Evolutionary conservation across 2,329 filamentous ascomycete species (phyloP).

Genomic region (Phialophora macrospora): DNA sequence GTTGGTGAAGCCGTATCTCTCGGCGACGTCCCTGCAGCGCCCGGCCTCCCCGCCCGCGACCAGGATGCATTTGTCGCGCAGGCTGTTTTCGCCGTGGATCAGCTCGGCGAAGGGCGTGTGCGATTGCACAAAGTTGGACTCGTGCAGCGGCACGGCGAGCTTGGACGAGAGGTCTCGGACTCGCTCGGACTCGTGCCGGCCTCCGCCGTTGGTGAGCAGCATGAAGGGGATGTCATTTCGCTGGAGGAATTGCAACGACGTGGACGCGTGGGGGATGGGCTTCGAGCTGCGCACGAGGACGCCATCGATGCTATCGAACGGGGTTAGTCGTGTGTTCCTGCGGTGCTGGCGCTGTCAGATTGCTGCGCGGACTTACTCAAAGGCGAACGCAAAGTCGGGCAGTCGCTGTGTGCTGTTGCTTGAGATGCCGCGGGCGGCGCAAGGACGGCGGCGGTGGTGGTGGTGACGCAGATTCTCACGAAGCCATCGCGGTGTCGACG

Average conservation of each 20-base stretch:
- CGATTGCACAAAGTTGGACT: conserved; percentile 79
- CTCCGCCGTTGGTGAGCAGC: conserved; percentile 92
- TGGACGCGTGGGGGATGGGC: conserved; percentile 76
- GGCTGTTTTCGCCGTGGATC: conserved; percentile 60
- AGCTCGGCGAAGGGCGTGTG: conserved; percentile 87
- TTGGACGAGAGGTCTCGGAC: conserved; percentile 71
- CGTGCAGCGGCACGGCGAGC: conserved; percentile 66
- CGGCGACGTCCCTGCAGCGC: conserved; percentile 73
- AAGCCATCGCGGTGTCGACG: neutral
- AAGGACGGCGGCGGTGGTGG: too few species aligned
- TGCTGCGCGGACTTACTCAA: conserved; percentile 32
- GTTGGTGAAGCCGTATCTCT: conserved; percentile 76
- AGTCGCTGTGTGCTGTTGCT: conserved; percentile 9
- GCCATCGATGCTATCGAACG: conserved; percentile 74
- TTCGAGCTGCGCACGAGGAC: conserved; percentile 85
- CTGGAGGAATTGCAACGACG: conserved; percentile 75
- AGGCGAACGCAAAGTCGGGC: conserved; percentile 39
- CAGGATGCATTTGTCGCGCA: conserved; percentile 69
- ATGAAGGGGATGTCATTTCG: conserved; percentile 83
- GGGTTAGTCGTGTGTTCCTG: conserved; percentile 17
- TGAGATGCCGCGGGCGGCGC: conserved; percentile 16
- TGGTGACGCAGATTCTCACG: too few species aligned
- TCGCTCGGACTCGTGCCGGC: conserved; percentile 76
- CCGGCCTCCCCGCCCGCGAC: conserved; percentile 73
- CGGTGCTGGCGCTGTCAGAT: neutral